A percentile compares a stretch with the other conserved stretches of the same genome.
Evolutionary conservation across 2,329 filamentous ascomycete genomes (phyloP).

Genomic region (Geosmithia putterillii): DNA sequence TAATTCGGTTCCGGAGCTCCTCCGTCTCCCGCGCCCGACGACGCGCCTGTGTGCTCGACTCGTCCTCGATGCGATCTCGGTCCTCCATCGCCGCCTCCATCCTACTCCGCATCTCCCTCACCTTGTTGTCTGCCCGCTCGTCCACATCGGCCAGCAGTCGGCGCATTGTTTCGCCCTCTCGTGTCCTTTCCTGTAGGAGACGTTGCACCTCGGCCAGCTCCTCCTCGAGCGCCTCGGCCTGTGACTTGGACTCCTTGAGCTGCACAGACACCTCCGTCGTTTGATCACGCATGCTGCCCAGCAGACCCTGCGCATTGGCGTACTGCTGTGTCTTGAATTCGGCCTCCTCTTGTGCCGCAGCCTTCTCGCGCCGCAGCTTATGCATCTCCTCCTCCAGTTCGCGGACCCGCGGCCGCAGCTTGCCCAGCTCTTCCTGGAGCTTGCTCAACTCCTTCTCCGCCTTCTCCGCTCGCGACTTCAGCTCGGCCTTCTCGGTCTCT

Average conservation of each 20-base stretch:
- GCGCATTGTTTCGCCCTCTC: conserved; percentile 92
- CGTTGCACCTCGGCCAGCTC: conserved; percentile 82
- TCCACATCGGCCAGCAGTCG: conserved; percentile 79
- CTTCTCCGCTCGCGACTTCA: conserved; percentile 62
- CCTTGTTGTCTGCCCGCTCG: conserved; percentile 64
- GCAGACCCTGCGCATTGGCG: conserved; percentile 68
- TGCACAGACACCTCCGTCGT: conserved; percentile 78
- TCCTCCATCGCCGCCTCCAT: conserved; percentile 91
- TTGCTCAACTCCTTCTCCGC: conserved; percentile 56
- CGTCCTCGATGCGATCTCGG: conserved; percentile 83
- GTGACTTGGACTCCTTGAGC: conserved; percentile 75
- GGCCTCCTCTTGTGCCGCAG: conserved; percentile 62
- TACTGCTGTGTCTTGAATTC: conserved; percentile 80
- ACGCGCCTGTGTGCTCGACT: conserved; percentile 66
- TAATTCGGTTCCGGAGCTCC: conserved; percentile 65
- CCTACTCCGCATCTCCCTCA: conserved; percentile 78
- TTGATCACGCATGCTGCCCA: conserved; percentile 90
- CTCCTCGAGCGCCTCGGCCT: conserved; percentile 80
- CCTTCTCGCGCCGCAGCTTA: conserved; percentile 56
- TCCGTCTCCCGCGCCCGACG: conserved; percentile 74
- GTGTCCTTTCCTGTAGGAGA: conserved; percentile 73
- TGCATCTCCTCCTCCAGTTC: conserved; percentile 64
- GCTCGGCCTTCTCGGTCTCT: conserved; percentile 69
- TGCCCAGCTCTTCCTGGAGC: conserved; percentile 60
- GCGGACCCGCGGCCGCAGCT: conserved; percentile 46